Evolutionary conservation across 176 grass and related monocot species (phyloP).

Genomic region (Carex pumila): DNA sequence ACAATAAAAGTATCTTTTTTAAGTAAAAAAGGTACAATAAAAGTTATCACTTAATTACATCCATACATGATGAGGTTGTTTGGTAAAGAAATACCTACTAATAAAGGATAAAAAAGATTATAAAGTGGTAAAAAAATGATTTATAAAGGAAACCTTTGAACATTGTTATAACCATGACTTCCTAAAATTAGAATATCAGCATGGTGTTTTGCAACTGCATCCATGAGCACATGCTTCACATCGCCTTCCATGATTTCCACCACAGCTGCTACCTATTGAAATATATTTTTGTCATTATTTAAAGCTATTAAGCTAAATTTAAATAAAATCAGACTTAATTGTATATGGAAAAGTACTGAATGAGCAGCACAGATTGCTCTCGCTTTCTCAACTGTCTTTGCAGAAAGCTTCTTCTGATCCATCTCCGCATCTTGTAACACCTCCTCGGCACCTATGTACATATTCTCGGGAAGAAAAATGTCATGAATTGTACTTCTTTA

Average conservation of each 20-base stretch:
- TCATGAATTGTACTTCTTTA: neutral
- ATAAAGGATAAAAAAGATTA: neutral
- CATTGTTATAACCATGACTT: slow-evolving; percentile 18
- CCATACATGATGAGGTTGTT: neutral
- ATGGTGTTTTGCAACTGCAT: slow-evolving; percentile 6
- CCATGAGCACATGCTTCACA: slow-evolving; percentile 14
- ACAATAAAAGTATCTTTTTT: neutral
- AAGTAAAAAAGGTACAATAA: too few relatives aligned
- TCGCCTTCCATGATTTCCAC: slow-evolving; percentile 22
- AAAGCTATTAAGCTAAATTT: neutral
- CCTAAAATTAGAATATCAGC: slow-evolving; percentile 17
- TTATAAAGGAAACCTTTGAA: slow-evolving; percentile 2
- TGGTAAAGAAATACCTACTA: neutral
- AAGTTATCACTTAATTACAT: neutral
- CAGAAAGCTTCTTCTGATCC: slow-evolving; percentile 27
- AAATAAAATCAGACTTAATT: neutral
- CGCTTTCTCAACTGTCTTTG: slow-evolving; percentile 16
- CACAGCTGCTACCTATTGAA: neutral
- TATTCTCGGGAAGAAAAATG: neutral
- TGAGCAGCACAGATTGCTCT: slow-evolving; percentile 13
- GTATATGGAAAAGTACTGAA: slow-evolving; percentile 13
- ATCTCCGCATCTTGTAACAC: slow-evolving; percentile 25
- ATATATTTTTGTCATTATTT: neutral
- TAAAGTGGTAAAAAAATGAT: neutral
- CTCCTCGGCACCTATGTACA: slow-evolving; percentile 17